phyloP scores from a whole-genome alignment of 306 rosid species.

The Sindora glabra region DNA sequence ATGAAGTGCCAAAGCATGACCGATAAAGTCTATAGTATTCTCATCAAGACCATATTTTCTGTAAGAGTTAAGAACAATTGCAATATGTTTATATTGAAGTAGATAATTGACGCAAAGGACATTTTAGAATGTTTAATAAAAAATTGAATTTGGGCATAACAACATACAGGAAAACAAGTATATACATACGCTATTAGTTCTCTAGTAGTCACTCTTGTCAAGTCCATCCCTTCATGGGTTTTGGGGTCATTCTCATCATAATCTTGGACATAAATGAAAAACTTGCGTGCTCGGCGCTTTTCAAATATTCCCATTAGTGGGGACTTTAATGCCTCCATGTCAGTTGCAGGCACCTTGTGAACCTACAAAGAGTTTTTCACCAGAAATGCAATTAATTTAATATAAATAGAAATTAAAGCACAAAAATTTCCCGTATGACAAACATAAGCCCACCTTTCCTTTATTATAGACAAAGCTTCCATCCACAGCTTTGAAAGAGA shows the following conservation, averaged over 20 bases:
- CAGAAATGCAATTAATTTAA: conserved; percentile 3
- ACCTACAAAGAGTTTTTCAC: conserved; percentile 38
- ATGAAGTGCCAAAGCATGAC: conserved; percentile 97
- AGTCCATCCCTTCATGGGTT: conserved; percentile 84
- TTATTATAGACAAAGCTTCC: conserved; percentile 61
- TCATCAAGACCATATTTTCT: conserved; percentile 94
- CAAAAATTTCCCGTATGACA: background rate
- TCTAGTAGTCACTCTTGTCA: conserved; percentile 73
- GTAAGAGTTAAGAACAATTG: conserved; percentile 17
- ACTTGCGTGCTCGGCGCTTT: conserved; percentile 92
- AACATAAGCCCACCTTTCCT: conserved; percentile 46
- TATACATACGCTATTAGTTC: conserved; percentile 72
- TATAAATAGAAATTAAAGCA: background rate
- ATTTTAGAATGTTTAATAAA: background rate
- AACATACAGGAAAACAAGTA: background rate
- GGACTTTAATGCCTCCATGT: conserved; percentile 89
- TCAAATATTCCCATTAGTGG: conserved; percentile 97
- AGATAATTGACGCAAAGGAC: background rate
- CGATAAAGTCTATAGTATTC: conserved; percentile 87
- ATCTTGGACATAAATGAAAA: conserved; percentile 82
- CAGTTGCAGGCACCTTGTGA: conserved; percentile 88
- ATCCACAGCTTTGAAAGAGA: conserved; percentile 91
- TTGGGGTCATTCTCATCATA: conserved; percentile 74
- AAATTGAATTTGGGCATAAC: background rate
- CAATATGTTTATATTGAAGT: background rate